These are phyloP conservation scores for Dipodascus geniculatus DNA, from an alignment of 805 yeast genomes.

Conservation along the genomic window DNA sequence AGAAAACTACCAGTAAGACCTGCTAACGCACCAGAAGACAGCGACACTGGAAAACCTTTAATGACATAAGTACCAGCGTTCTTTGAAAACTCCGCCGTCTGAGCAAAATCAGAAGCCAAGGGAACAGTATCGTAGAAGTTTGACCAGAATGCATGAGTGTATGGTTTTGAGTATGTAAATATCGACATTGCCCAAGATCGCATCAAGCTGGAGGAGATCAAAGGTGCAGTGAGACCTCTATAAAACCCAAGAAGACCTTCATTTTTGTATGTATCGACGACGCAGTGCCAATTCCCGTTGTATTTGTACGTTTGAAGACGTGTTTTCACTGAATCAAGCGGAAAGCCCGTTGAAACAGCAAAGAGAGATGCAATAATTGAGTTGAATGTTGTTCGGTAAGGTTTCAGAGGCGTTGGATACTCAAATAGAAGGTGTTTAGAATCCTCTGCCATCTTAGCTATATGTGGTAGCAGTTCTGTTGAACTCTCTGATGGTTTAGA, in stretches of 20 bases:
- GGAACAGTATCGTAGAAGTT: slow-evolving; percentile 12
- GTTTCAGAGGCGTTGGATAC: slow-evolving; percentile 3
- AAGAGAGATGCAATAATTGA: slow-evolving; percentile 54
- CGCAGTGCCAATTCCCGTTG: slow-evolving; percentile 44
- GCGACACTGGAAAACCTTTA: slow-evolving; percentile 13
- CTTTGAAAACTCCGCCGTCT: background rate
- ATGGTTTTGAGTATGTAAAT: slow-evolving; percentile 43
- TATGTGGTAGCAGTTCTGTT: background rate
- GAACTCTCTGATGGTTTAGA: background rate
- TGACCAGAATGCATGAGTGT: slow-evolving; percentile 12
- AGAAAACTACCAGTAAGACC: slow-evolving; percentile 44
- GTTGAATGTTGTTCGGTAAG: slow-evolving; percentile 3
- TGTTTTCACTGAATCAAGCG: slow-evolving; percentile 78
- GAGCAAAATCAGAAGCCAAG: background rate
- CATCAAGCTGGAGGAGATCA: slow-evolving; percentile 47
- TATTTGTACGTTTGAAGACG: slow-evolving; percentile 72
- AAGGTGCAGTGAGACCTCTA: slow-evolving; percentile 67
- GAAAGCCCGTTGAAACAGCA: slow-evolving; percentile 67
- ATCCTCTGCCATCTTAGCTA: slow-evolving; percentile 1
- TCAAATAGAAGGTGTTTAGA: background rate
- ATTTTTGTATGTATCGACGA: slow-evolving; percentile 36
- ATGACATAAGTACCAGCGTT: background rate
- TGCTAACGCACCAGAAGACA: slow-evolving; percentile 47
- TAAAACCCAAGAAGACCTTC: slow-evolving; percentile 67
- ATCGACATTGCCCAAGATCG: slow-evolving; percentile 55